Percentiles rank a stretch among this genome's conserved stretches.
These are phyloP conservation scores for Aspergillus sp. DNA, from an alignment of 2,329 filamentous ascomycete species.

Conservation along the genomic window DNA sequence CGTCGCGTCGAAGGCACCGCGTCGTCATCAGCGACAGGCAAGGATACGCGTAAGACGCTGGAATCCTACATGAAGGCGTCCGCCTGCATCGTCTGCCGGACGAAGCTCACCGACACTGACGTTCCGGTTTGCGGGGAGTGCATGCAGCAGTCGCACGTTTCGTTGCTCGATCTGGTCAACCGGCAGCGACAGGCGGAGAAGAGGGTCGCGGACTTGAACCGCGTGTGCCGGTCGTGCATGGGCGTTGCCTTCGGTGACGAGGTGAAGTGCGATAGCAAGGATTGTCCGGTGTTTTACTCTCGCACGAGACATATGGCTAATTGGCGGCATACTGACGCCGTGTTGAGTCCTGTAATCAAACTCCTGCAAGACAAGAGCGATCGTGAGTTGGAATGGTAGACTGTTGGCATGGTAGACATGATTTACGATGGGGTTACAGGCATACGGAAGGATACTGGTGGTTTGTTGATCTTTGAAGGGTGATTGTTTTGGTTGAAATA, in stretches of 20 bases:
- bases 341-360: constrained; percentile 37
- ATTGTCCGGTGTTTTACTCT: constrained; percentile 87
- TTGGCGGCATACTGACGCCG: constrained; percentile 36
- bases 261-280: constrained; percentile 83
- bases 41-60: constrained; percentile 66
- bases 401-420: neutral
- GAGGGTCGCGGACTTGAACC: constrained; percentile 62
- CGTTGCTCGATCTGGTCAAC: constrained; percentile 63
- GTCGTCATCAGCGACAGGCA: constrained; percentile 27
- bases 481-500: neutral
- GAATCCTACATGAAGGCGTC: constrained; percentile 88
- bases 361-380: constrained; percentile 35
- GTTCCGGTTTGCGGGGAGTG: constrained; percentile 43
- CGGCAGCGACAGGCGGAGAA: constrained; percentile 64
- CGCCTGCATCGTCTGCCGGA: constrained; percentile 73
- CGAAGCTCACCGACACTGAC: constrained; percentile 52
- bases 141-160: constrained; percentile 46
- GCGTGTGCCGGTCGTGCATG: constrained; percentile 78
- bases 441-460: neutral
- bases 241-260: constrained; percentile 70
- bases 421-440: neutral
- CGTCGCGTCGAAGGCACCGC: constrained; percentile 55
- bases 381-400: constrained; percentile 38
- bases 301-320: constrained; percentile 37
- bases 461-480: neutral